These are phyloP conservation scores for Pestalotiopsis sp. DNA, from an alignment of 2,329 filamentous ascomycete species.

Conservation along the genomic window DNA sequence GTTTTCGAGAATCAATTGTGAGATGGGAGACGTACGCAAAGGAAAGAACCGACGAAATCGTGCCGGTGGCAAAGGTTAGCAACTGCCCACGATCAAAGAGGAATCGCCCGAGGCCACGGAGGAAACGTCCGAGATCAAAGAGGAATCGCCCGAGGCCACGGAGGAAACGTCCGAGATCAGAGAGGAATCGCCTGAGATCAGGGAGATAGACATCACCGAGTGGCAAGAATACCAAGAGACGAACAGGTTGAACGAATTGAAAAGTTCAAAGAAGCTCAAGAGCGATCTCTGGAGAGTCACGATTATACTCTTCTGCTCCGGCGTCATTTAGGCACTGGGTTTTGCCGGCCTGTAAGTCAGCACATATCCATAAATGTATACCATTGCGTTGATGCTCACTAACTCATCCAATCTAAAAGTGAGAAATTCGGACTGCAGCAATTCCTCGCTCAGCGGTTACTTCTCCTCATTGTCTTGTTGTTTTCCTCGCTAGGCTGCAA, in stretches of 20 bases:
- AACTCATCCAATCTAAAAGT: background rate
- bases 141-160: too few relatives aligned
- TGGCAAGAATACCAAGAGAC: background rate
- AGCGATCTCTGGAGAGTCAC: background rate
- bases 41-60: background rate
- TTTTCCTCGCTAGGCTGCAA: background rate
- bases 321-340: background rate
- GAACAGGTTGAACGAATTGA: background rate
- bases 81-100: background rate
- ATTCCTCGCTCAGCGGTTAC: background rate
- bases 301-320: background rate
- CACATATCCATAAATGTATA: too few relatives aligned
- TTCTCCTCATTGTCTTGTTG: background rate
- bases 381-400: too few relatives aligned
- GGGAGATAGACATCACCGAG: background rate
- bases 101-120: too few relatives aligned
- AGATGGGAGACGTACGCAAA: background rate
- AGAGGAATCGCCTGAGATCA: background rate
- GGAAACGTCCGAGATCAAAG: too few relatives aligned
- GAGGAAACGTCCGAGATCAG: too few relatives aligned
- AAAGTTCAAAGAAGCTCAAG: background rate
- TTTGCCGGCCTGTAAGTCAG: background rate
- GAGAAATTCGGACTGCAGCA: background rate
- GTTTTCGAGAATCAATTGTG: background rate
- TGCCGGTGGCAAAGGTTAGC: background rate